Evolutionary conservation across 2,329 filamentous ascomycete species (phyloP), one percentile per base, ranked within the genome.

Genomic region (Bipolaris gigantea): DNA sequence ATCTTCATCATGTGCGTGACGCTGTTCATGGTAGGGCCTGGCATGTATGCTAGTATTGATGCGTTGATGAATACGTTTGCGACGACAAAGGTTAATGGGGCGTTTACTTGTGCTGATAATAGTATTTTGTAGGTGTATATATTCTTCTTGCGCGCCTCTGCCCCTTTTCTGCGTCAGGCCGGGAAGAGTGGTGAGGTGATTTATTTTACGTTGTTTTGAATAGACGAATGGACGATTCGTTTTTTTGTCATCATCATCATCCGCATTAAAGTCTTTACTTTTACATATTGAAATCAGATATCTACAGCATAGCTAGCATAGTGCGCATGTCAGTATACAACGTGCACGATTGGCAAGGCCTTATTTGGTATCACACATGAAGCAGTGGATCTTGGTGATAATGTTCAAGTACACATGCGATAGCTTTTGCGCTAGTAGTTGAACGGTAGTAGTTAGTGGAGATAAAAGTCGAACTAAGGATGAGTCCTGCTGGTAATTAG

Each of bases 31-130:
- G 62, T 65, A 49, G 51, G 62, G 2, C 65, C 65, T 0, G 66
- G 65, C 2, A 62, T 69, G 65, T 69, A 68, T 27, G 63, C 65
- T 4, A 63, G 61, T 52, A 62, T 69, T 27, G 50, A 55, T 39
- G 51, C 64, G 4, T 19, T 69, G 54, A 25, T 69, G 48, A 53
- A 45, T 16, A 57, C 64, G 0, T 69, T 69, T 47, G 56, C 60
- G n/a, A 65, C 66, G 45, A 63, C 65, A 3, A 54, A 63, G 16
- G 61, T 69, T 8, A 67, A 68, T 32, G 65, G 66, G 9, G 62
- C 61, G 1, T 69, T 69, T 50, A 69, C 65, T 25, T 69, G 66
- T 49, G 65, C 66, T 16, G 64, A 69, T 21, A 69, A 69, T 36
- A 62, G 63, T 30, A 42, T 59, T 54, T 33, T 69, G 48, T 61